Base-by-base conservation (phyloP, 345 rosid species). In the Eutrema heterophyllum region DNA sequence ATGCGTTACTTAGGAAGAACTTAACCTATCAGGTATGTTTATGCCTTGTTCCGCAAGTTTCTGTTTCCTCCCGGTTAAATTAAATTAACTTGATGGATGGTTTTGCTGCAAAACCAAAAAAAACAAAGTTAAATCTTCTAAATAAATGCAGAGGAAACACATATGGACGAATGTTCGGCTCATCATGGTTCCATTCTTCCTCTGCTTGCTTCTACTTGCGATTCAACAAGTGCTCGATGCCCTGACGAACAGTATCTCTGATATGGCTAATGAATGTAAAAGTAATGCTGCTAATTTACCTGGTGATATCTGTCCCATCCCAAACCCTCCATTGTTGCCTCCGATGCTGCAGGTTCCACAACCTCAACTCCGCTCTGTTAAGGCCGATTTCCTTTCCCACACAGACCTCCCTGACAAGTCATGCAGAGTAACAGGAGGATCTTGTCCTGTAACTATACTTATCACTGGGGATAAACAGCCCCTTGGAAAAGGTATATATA, bases 1-100 rank as follows among this genome's bases (percentile, higher is more conserved):
- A 87, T 77, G 96, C 97, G 73, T 79, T 93, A 71, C 87, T 89
- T 61, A 78, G 95, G 21, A 94, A 91, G 82, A 94, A 89, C 80
- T 78, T 89, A 83, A 89, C 87, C 49, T 89, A 72, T 65, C 97
- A 93, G 94, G 98, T 93, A 29, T 16, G 38, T 38, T 2, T 30
- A 29, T 14, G 18, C 21, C 11, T n/a, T 3, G 41, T 38, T 30
- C 33, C 6, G 33, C 1, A 21, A 21, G 21, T 30, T 30, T 30
- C 5, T 2, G 61, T 48, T 48, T 48, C 55, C 54, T 30, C 43
- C 43, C 26, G 30, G 16, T 32, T 54, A n/a, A n/a, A 30, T 29
- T 6, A 9, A 50, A 50, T 1, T 24, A 21, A 30, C 33, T 9
- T 21, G 57, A 2, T 11, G 7, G 6, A 52, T 29, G 15, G 26